These are phyloP conservation scores for Naganishia liquefaciens DNA, from an alignment of 1,284 basidiomycete genomes.

Conservation along the genomic window DNA sequence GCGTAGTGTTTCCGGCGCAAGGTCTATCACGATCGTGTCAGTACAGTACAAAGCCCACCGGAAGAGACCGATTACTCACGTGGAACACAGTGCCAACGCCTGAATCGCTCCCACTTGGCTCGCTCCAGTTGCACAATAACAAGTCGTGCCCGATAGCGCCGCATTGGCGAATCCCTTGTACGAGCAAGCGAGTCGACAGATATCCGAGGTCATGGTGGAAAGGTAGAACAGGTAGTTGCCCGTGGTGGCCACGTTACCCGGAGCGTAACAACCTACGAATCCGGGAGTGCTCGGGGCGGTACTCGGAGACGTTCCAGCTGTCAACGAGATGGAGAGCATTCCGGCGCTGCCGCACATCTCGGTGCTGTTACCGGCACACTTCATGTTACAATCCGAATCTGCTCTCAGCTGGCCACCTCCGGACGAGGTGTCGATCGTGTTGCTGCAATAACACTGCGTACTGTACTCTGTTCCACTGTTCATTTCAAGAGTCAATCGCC, in stretches of 20 bases:
- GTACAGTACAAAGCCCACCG: not conserved
- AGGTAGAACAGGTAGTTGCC: conserved; percentile 32
- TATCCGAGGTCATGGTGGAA: conserved; percentile 34
- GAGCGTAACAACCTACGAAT: conserved; percentile 10
- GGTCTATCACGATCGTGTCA: conserved; percentile 34
- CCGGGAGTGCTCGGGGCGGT: not conserved
- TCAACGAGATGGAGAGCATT: conserved; percentile 38
- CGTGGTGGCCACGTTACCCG: not conserved
- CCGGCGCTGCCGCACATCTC: conserved; percentile 41
- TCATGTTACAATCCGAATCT: conserved; percentile 13
- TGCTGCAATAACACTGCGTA: conserved; percentile 28
- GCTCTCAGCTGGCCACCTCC: conserved; percentile 25
- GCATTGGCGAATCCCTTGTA: conserved; percentile 35
- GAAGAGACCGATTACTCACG: not conserved
- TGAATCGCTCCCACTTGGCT: not conserved
- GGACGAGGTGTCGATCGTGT: conserved; percentile 33
- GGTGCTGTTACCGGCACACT: conserved; percentile 42
- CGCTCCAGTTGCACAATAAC: conserved; percentile 35
- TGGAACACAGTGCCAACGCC: not conserved
- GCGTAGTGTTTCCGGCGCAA: not conserved
- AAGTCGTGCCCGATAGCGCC: conserved; percentile 35
- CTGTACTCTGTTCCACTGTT: conserved; percentile 21
- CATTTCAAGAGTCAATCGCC: not conserved
- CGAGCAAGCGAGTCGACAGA: conserved; percentile 35
- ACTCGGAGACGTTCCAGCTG: conserved; percentile 17